Evolutionary conservation across 2,329 filamentous ascomycete genomes (phyloP).

Genomic region (Calonectria henricotiae): DNA sequence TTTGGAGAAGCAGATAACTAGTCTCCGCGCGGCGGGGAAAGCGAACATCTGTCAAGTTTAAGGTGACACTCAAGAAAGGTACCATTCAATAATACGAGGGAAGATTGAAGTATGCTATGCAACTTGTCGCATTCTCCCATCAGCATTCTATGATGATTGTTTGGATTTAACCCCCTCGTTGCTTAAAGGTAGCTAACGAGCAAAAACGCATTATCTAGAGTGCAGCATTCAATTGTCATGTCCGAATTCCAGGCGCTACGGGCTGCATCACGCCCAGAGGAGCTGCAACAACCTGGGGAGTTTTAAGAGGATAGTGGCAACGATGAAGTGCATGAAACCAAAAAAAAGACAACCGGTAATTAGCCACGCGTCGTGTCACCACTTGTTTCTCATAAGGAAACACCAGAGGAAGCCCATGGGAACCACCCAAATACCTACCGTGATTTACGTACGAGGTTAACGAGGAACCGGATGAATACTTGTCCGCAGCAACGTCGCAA

Average conservation of each 20-base stretch:
- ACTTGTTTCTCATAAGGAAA: neutral
- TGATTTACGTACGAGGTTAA: slow-evolving; percentile 4
- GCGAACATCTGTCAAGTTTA: neutral
- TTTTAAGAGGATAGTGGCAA: neutral
- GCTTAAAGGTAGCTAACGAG: neutral
- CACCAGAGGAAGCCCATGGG: neutral
- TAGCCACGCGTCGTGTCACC: neutral
- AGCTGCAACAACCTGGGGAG: neutral
- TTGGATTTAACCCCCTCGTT: too few species aligned
- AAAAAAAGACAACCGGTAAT: neutral
- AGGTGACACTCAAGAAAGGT: slow-evolving; percentile 32
- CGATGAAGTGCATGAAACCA: neutral
- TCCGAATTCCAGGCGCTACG: slow-evolving; percentile 21
- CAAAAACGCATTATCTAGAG: slow-evolving; percentile 33
- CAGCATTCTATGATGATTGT: slow-evolving; percentile 39
- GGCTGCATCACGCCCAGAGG: rapidly evolving
- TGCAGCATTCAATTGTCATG: slow-evolving; percentile 24
- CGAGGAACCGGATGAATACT: neutral
- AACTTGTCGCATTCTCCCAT: slow-evolving; percentile 32
- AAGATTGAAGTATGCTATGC: slow-evolving; percentile 22
- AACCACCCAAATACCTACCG: neutral
- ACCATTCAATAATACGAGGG: slow-evolving; percentile 35
- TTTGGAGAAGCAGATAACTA: slow-evolving; percentile 36
- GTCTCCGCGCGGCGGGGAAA: neutral
- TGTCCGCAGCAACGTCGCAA: neutral